Conservation (phyloP, 2,329 filamentous ascomycete species). For the Colletotrichum lindemuthianum region DNA sequence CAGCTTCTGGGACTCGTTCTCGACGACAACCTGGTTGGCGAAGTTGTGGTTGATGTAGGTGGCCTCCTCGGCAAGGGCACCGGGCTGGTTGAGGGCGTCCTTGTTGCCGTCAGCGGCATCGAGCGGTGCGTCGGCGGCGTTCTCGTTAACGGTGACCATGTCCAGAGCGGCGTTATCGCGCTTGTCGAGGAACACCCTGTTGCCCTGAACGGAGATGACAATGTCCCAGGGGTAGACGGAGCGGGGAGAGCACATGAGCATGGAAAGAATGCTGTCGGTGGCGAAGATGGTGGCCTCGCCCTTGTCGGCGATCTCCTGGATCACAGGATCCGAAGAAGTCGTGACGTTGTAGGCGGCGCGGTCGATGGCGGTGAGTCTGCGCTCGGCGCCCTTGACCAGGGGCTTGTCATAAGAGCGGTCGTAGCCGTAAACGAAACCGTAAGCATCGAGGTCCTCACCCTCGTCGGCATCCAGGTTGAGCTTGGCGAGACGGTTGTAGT, state of each 20-base stretch:
- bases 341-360: conserved; percentile 98
- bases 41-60: conserved; percentile 99
- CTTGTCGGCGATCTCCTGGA: conserved; percentile 96
- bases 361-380: conserved; percentile 88
- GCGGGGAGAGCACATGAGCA: conserved; percentile 98
- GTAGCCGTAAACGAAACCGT: conserved; percentile 99
- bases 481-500: conserved; percentile 94
- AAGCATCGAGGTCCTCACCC: conserved; percentile 93
- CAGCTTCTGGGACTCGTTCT: conserved; percentile 81
- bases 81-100: conserved; percentile 94
- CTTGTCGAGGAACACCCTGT: conserved; percentile 99
- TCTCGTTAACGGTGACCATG: conserved; percentile 99
- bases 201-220: conserved; percentile 89
- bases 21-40: conserved; percentile 91
- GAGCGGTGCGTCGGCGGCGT: conserved; percentile 92
- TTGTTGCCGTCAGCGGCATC: conserved; percentile 93
- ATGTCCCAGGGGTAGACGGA: conserved; percentile 99
- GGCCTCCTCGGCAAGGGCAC: conserved; percentile 91
- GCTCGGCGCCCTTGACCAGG: conserved; percentile 87
- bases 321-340: conserved; percentile 93
- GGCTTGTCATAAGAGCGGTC: conserved; percentile 95
- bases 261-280: conserved; percentile 95
- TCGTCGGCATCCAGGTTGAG: conserved; percentile 95
- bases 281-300: conserved; percentile 97
- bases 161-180: conserved; percentile 93